These are phyloP conservation scores for Verticillium alfalfae DNA, from an alignment of 2,329 filamentous ascomycete species.

Conservation along the genomic window DNA sequence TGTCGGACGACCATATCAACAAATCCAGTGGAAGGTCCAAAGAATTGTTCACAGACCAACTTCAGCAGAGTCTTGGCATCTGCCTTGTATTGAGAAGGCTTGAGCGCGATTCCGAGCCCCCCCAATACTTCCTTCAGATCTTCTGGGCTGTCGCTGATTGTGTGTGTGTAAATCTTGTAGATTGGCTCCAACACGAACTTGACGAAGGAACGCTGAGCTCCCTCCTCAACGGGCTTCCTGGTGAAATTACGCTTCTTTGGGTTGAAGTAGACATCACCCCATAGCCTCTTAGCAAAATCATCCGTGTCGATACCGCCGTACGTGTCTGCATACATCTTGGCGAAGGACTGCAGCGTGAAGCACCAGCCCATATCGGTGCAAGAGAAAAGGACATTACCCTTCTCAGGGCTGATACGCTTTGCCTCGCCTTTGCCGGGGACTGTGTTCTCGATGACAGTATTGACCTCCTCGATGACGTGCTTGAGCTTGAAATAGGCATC, in stretches of 20 bases:
- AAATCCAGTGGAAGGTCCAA: slow-evolving; percentile 82
- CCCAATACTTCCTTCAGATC: slow-evolving; percentile 76
- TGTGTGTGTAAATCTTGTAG: slow-evolving; percentile 95
- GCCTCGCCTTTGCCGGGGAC: slow-evolving; percentile 75
- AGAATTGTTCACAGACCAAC: slow-evolving; percentile 91
- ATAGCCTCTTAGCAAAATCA: slow-evolving; percentile 80
- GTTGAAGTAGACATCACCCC: slow-evolving; percentile 97
- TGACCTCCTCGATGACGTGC: slow-evolving; percentile 97
- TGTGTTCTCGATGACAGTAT: slow-evolving; percentile 86
- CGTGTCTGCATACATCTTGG: slow-evolving; percentile 90
- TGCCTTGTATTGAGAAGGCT: slow-evolving; percentile 85
- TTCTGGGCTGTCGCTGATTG: slow-evolving; percentile 82
- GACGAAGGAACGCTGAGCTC: slow-evolving; percentile 80
- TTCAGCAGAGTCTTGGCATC: slow-evolving; percentile 87
- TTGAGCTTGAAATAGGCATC: slow-evolving; percentile 99
- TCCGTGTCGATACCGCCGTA: slow-evolving; percentile 76
- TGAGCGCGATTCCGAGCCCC: slow-evolving; percentile 76
- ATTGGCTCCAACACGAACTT: slow-evolving; percentile 94
- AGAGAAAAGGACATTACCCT: slow-evolving; percentile 96
- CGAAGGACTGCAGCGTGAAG: slow-evolving; percentile 89
- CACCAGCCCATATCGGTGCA: slow-evolving; percentile 94
- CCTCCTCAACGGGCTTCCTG: slow-evolving; percentile 75
- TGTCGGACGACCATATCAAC: slow-evolving; percentile 94
- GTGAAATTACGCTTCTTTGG: slow-evolving; percentile 86
- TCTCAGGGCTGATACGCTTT: slow-evolving; percentile 84